Percentiles rank a stretch among this genome's conserved stretches.
Conservation (phyloP, 1,284 basidiomycete species). For the Macrocystidia cucumis region DNA sequence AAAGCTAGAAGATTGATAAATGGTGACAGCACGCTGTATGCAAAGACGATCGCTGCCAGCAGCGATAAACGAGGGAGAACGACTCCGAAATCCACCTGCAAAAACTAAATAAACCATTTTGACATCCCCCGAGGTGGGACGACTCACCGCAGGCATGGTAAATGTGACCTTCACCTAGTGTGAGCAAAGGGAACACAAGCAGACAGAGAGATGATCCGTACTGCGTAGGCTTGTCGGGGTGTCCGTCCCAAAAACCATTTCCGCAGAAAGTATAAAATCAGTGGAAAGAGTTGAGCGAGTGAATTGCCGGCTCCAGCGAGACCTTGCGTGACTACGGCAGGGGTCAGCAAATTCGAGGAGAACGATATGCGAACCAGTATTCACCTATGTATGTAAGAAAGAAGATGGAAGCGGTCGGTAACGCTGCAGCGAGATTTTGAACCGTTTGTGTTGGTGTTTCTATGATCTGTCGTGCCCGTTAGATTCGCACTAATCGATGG, state of each 20-base stretch:
- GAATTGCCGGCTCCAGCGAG: constrained; percentile 49
- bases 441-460: constrained; percentile 43
- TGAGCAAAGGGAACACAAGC: background rate
- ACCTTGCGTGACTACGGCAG: constrained; percentile 34
- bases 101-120: background rate
- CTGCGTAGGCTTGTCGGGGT: constrained; percentile 39
- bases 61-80: constrained; percentile 43
- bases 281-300: constrained; percentile 54
- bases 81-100: constrained; percentile 36
- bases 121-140: background rate
- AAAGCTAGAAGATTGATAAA: constrained; percentile 66
- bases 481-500: background rate
- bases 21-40: constrained; percentile 69
- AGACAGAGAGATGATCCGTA: constrained; percentile 9
- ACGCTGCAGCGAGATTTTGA: constrained; percentile 47
- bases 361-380: constrained; percentile 8
- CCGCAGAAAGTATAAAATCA: constrained; percentile 63
- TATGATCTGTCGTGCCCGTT: constrained; percentile 24
- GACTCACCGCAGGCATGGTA: constrained; percentile 30
- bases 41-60: constrained; percentile 44
- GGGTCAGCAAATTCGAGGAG: background rate
- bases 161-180: constrained; percentile 26
- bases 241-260: constrained; percentile 48
- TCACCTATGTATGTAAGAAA: constrained; percentile 70
- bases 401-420: constrained; percentile 72